These are phyloP conservation scores for Chiua virens DNA, from an alignment of 768 basidiomycete species.

Conservation along the genomic window DNA sequence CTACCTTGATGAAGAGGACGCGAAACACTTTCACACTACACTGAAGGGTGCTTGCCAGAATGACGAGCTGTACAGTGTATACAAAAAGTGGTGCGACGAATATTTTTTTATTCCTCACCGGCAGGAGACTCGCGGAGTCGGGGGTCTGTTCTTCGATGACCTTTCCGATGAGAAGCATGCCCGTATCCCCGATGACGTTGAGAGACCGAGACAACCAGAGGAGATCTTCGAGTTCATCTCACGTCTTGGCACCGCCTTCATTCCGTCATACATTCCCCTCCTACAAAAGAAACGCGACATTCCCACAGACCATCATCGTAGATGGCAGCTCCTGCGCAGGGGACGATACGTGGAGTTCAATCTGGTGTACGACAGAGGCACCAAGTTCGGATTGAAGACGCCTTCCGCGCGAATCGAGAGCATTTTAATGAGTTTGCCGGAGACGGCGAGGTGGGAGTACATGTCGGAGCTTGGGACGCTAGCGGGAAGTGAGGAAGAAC, in stretches of 20 bases:
- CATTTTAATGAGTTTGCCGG: conserved; percentile 86
- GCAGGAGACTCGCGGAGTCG: conserved; percentile 81
- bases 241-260: conserved; percentile 73
- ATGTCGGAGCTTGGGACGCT: conserved; percentile 70
- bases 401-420: conserved; percentile 88
- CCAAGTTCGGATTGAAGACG: conserved; percentile 82
- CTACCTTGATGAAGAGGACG: conserved; percentile 89
- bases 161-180: conserved; percentile 65
- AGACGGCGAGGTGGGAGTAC: conserved; percentile 90
- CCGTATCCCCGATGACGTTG: conserved; percentile 47
- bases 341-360: conserved; percentile 97
- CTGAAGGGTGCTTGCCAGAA: conserved; percentile 74
- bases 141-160: conserved; percentile 97
- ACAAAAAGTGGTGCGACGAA: conserved; percentile 97
- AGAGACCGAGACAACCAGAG: conserved; percentile 56
- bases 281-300: conserved; percentile 60
- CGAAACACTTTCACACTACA: conserved; percentile 79
- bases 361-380: conserved; percentile 82
- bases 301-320: conserved; percentile 63
- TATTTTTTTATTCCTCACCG: conserved; percentile 95
- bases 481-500: conserved; percentile 64
- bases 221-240: conserved; percentile 79
- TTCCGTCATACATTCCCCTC: conserved; percentile 91
- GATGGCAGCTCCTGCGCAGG: conserved; percentile 92
- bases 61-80: conserved; percentile 69